A percentile compares a stretch with the other conserved stretches of the same genome.
Evolutionary conservation across 1,139 yeast species (phyloP).

Genomic region (Candida pseudoviswanathii): DNA sequence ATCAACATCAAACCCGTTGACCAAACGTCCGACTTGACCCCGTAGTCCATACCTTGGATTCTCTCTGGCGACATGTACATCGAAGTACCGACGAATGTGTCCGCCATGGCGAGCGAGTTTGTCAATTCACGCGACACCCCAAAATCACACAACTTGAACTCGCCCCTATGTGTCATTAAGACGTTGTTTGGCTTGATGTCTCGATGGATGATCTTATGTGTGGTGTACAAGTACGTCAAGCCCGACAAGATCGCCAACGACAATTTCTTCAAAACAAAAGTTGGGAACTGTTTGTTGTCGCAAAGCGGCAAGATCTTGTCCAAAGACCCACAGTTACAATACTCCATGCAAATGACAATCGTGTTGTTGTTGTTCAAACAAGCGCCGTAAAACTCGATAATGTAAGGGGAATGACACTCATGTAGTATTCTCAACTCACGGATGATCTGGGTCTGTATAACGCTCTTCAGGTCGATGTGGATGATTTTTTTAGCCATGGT

Average conservation of each 20-base stretch:
- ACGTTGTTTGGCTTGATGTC: slow-evolving; percentile 63
- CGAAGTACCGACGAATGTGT: slow-evolving; percentile 96
- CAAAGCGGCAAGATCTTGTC: slow-evolving; percentile 73
- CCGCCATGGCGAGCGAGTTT: slow-evolving; percentile 82
- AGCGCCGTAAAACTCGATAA: slow-evolving; percentile 90
- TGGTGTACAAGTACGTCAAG: slow-evolving; percentile 72
- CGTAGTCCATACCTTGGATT: slow-evolving; percentile 90
- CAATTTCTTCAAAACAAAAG: slow-evolving; percentile 69
- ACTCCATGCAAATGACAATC: slow-evolving; percentile 91
- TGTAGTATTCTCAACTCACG: slow-evolving; percentile 89
- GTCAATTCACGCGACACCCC: slow-evolving; percentile 92
- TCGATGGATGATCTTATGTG: slow-evolving; percentile 87
- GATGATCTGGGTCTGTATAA: slow-evolving; percentile 81
- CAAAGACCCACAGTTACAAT: slow-evolving; percentile 91
- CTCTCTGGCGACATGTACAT: slow-evolving; percentile 98
- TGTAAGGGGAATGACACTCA: slow-evolving; percentile 82
- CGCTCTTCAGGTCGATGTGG: slow-evolving; percentile 80
- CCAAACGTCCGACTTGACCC: slow-evolving; percentile 96
- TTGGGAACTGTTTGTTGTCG: slow-evolving; percentile 49
- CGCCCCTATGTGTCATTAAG: slow-evolving; percentile 75
- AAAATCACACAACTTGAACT: slow-evolving; percentile 85
- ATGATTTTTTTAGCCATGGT: slow-evolving; percentile 91
- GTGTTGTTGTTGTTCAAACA: slow-evolving; percentile 64
- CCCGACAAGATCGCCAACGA: slow-evolving; percentile 81
- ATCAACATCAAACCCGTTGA: slow-evolving; percentile 87